Percentiles rank a stretch among this genome's conserved stretches.
Evolutionary conservation across 177 flowering plant species (phyloP).

Genomic region (Vitis hybrid): DNA sequence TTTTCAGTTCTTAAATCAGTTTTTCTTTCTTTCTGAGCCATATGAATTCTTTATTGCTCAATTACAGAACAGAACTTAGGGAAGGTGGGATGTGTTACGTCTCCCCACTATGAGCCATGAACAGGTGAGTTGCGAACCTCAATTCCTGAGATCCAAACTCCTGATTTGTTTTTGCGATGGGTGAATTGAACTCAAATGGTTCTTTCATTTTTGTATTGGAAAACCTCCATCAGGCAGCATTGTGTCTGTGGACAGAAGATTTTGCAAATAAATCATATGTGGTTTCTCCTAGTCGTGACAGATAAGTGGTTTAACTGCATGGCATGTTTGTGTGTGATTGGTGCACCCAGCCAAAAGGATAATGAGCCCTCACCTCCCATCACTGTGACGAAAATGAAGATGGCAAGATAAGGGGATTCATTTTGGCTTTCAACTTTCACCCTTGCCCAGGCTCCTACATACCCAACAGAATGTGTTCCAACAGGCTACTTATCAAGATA

Average conservation of each 20-base stretch:
- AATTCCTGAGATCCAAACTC: conserved; percentile 4
- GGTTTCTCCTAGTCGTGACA: not conserved
- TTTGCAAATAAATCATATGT: not conserved
- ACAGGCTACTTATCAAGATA: not conserved
- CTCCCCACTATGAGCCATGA: conserved; percentile 11
- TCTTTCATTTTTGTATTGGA: not conserved
- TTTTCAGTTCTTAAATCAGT: not conserved
- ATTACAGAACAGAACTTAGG: conserved; percentile 27
- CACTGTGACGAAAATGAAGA: too few species aligned
- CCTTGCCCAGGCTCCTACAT: too few species aligned
- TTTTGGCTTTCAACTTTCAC: too few species aligned
- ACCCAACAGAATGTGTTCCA: not conserved
- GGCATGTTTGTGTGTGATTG: not conserved
- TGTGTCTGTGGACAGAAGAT: conserved; percentile 1
- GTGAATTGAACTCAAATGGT: not conserved
- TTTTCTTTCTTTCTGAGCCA: conserved; percentile 3
- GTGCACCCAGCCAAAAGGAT: not conserved
- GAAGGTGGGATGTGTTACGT: conserved; percentile 15
- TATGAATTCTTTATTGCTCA: conserved; percentile 17
- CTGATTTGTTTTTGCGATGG: not conserved
- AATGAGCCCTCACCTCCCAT: too few species aligned
- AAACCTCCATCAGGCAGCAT: not conserved
- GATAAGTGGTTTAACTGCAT: not conserved
- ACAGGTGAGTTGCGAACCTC: conserved; percentile 13
- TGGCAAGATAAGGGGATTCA: too few species aligned